These are phyloP conservation scores for Candida saitoana DNA, from an alignment of 805 yeast species.

Conservation along the genomic window DNA sequence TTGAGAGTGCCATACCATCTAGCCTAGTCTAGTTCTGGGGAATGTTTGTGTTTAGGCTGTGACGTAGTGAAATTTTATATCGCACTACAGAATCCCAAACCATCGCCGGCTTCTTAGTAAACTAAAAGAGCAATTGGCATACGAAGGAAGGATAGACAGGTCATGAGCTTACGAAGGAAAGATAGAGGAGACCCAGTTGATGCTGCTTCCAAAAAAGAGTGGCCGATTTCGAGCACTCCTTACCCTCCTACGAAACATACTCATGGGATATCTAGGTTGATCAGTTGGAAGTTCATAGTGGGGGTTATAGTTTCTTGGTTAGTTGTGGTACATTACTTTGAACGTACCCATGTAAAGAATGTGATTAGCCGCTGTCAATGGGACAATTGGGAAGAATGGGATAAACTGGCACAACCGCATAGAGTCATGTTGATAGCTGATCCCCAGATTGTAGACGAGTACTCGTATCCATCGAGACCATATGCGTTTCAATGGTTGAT, in stretches of 20 bases:
- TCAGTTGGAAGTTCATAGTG: slow-evolving; percentile 10
- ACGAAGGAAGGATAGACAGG: not conserved
- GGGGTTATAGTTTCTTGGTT: slow-evolving; percentile 22
- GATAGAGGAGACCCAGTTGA: not conserved
- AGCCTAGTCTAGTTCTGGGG: not conserved
- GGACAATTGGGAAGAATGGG: slow-evolving; percentile 66
- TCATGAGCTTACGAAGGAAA: slow-evolving; percentile 1
- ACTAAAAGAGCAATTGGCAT: not conserved
- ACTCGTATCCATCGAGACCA: slow-evolving; percentile 78
- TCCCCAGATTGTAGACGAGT: slow-evolving; percentile 87
- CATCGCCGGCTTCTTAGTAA: not conserved
- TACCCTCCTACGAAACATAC: not conserved
- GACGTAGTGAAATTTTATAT: not conserved
- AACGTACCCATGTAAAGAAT: slow-evolving; percentile 24
- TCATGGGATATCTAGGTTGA: not conserved
- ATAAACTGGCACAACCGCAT: slow-evolving; percentile 33
- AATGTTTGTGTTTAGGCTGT: not conserved
- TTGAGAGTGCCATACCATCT: not conserved
- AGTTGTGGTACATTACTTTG: slow-evolving; percentile 25
- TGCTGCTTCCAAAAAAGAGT: not conserved
- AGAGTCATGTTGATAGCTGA: slow-evolving; percentile 71
- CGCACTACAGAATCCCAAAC: not conserved
- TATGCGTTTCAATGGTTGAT: slow-evolving; percentile 50
- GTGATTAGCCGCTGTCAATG: slow-evolving; percentile 42
- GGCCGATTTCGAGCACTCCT: slow-evolving; percentile 4